Percentiles rank a stretch among this genome's conserved stretches.
Evolutionary conservation across 139 green algal genomes (phyloP).

Genomic region (Coelastrella sp.): DNA sequence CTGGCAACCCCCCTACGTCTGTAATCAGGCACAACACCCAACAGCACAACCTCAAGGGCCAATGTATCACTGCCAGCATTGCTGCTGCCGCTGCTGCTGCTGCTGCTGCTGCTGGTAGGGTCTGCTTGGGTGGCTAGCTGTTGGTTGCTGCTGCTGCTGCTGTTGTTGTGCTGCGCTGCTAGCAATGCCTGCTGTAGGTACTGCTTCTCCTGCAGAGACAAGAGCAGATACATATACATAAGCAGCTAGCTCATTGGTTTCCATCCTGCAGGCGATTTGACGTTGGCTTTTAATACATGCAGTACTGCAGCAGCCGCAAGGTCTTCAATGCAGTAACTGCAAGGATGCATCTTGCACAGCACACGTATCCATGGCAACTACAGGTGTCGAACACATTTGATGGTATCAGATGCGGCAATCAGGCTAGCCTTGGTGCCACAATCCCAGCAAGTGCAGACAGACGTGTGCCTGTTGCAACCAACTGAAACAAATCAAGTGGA

Average conservation of each 20-base stretch:
- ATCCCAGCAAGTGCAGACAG: too few species aligned
- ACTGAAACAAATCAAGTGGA: too few species aligned
- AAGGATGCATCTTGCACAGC: too few species aligned
- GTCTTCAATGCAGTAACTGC: too few species aligned
- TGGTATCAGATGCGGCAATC: too few species aligned
- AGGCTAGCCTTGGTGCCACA: too few species aligned
- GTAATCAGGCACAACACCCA: conserved; percentile 33
- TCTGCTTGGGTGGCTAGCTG: background rate
- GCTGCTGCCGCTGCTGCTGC: background rate
- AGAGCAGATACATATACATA: background rate
- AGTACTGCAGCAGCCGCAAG: too few species aligned
- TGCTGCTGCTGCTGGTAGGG: background rate
- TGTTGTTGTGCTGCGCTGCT: background rate
- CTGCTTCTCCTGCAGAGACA: background rate
- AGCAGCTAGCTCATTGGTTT: too few species aligned
- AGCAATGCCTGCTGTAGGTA: background rate
- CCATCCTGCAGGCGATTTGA: background rate
- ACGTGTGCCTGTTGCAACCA: too few species aligned
- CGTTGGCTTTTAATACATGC: background rate
- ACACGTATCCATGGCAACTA: too few species aligned
- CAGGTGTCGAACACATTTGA: too few species aligned
- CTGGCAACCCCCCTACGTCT: conserved; percentile 32
- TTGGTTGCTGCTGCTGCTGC: background rate
- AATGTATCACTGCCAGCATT: background rate
- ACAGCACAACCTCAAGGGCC: conserved; percentile 45